These are phyloP conservation scores for Stephania japonica DNA, from an alignment of 164 flowering plant species.

Conservation along the genomic window DNA sequence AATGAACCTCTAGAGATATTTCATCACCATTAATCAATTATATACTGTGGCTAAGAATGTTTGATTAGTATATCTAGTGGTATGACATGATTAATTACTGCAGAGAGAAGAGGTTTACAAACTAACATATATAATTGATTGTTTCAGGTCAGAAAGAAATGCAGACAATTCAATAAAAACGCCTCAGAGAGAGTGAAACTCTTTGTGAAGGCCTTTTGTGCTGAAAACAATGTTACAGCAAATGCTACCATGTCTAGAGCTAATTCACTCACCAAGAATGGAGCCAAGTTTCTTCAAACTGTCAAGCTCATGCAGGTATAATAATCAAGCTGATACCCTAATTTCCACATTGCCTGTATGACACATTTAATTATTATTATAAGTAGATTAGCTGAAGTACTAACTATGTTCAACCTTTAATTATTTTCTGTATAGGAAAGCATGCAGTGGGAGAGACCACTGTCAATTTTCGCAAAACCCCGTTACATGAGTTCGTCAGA, in stretches of 20 bases:
- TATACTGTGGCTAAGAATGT: too few species aligned
- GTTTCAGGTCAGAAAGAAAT: slow-evolving; percentile 48
- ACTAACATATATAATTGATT: not conserved
- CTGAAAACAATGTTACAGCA: slow-evolving; percentile 37
- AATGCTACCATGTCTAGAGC: slow-evolving; percentile 50
- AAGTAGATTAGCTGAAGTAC: not conserved
- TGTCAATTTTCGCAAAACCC: slow-evolving; percentile 21
- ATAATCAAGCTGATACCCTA: too few species aligned
- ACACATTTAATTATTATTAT: too few species aligned
- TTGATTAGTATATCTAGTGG: too few species aligned
- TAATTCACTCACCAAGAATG: slow-evolving; percentile 28
- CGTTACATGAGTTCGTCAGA: slow-evolving; percentile 30
- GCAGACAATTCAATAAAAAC: slow-evolving; percentile 39
- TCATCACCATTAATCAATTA: too few species aligned
- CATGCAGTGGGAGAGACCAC: slow-evolving; percentile 69
- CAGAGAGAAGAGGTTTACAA: not conserved
- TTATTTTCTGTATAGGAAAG: slow-evolving; percentile 42
- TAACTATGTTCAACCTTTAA: not conserved
- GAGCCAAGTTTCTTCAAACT: slow-evolving; percentile 39
- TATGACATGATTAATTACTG: not conserved
- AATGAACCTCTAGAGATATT: too few species aligned
- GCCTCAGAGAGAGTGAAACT: slow-evolving; percentile 49
- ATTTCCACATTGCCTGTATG: too few species aligned
- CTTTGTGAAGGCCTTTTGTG: slow-evolving; percentile 53
- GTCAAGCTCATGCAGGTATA: slow-evolving; percentile 58